Evolutionary conservation across 352 stramenopile genomes (phyloP).

Genomic region (Phytophthora melonis): DNA sequence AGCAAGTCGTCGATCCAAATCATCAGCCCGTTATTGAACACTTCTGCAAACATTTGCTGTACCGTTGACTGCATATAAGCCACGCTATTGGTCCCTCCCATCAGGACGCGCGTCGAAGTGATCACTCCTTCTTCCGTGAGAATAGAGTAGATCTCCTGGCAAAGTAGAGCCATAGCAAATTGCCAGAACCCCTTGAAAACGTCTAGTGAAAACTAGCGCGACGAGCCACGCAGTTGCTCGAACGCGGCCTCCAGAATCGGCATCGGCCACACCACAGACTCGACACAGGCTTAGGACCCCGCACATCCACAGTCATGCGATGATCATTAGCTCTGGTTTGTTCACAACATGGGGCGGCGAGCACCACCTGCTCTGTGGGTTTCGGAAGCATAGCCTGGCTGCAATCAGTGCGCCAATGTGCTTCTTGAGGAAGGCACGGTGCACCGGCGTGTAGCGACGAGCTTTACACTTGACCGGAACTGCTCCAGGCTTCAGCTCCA

Average conservation of each 20-base stretch:
- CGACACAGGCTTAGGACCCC: slow-evolving; percentile 11
- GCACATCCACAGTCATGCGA: slow-evolving; percentile 22
- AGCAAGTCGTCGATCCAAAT: too few relatives aligned
- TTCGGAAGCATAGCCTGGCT: slow-evolving; percentile 9
- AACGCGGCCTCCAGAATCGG: slow-evolving; percentile 14
- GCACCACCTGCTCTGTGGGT: slow-evolving; percentile 14
- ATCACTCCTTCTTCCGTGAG: slow-evolving; percentile 22
- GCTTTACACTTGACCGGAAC: slow-evolving; percentile 8
- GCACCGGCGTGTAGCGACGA: slow-evolving; percentile 3
- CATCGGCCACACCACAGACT: slow-evolving; percentile 22
- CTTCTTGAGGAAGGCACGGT: slow-evolving; percentile 7
- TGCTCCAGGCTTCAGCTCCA: slow-evolving; percentile 9
- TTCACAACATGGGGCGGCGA: slow-evolving; percentile 16
- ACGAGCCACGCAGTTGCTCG: slow-evolving; percentile 15
- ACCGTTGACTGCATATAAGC: too few relatives aligned
- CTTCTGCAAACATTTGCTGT: too few relatives aligned
- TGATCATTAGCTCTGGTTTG: not conserved
- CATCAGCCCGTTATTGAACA: too few relatives aligned
- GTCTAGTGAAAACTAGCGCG: slow-evolving; percentile 18
- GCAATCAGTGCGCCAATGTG: slow-evolving; percentile 1
- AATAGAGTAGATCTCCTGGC: slow-evolving; percentile 28
- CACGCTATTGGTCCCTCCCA: too few relatives aligned
- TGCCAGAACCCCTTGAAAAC: slow-evolving; percentile 35
- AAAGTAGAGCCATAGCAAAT: slow-evolving; percentile 9
- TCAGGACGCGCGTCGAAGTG: not conserved